Percentiles rank a stretch among this genome's conserved stretches.
phyloP scores from a whole-genome alignment of 345 rosid species.

The Sisymbrium altissimum region DNA sequence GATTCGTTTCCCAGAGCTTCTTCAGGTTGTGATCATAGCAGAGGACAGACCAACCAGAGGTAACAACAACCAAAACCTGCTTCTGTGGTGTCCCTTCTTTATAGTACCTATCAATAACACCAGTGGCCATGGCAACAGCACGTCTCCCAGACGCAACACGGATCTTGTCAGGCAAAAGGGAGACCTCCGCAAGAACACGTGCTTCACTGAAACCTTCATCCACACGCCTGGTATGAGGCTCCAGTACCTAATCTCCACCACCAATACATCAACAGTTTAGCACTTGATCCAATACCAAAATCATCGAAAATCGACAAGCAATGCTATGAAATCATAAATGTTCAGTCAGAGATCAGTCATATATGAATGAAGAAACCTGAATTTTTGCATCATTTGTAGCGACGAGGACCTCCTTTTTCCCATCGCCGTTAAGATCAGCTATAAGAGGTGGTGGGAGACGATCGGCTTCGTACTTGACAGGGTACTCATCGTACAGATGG shows the following conservation, averaged over 20 bases:
- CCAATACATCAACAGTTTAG: slow-evolving; percentile 1
- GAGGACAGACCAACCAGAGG: slow-evolving; percentile 92
- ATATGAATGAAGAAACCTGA: slow-evolving; percentile 48
- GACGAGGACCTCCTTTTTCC: slow-evolving; percentile 81
- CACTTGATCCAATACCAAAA: background rate
- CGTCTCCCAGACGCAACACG: slow-evolving; percentile 83
- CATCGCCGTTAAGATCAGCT: slow-evolving; percentile 94
- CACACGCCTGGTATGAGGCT: slow-evolving; percentile 76
- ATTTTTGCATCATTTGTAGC: slow-evolving; percentile 94
- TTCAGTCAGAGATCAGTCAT: background rate
- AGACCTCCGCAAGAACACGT: slow-evolving; percentile 59
- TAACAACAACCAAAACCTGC: slow-evolving; percentile 95
- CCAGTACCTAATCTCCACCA: slow-evolving; percentile 53
- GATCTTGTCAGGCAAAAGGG: slow-evolving; percentile 81
- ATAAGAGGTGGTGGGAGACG: slow-evolving; percentile 91
- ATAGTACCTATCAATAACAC: slow-evolving; percentile 68
- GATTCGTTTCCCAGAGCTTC: slow-evolving; percentile 87
- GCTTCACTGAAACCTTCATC: slow-evolving; percentile 95
- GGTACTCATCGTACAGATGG: slow-evolving; percentile 76
- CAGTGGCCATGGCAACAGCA: slow-evolving; percentile 93
- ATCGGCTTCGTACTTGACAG: slow-evolving; percentile 83
- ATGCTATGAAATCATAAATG: background rate
- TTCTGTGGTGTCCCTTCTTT: slow-evolving; percentile 73
- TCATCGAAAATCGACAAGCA: background rate
- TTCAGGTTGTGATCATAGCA: slow-evolving; percentile 96